These are phyloP conservation scores for Botrytis squamosa DNA, from an alignment of 2,329 filamentous ascomycete genomes.

Conservation along the genomic window DNA sequence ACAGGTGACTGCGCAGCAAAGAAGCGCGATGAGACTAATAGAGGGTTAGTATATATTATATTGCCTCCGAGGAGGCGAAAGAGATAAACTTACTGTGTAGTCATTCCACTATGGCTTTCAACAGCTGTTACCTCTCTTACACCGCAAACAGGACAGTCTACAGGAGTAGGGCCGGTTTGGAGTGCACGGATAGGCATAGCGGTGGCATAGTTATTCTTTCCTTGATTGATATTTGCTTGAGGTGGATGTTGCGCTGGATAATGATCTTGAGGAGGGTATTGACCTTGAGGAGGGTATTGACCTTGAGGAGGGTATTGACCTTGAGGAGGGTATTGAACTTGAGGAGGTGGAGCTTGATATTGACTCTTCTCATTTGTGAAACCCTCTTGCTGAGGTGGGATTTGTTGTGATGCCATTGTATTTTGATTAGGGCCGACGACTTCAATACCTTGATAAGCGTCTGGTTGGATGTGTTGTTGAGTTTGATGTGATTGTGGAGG, in stretches of 20 bases:
- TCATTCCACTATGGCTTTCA: conserved; percentile 27
- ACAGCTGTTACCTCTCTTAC: conserved; percentile 28
- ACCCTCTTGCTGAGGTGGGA: conserved; percentile 16
- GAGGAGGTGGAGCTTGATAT: neutral
- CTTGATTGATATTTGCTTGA: conserved; percentile 13
- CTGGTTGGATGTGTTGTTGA: neutral
- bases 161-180: conserved; percentile 25
- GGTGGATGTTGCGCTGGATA: conserved; percentile 3
- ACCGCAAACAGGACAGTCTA: conserved; percentile 33
- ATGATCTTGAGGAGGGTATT: conserved; percentile 1
- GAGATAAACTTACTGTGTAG: conserved; percentile 28
- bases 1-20: conserved; percentile 33
- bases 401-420: conserved; percentile 9
- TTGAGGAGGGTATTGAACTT: conserved; percentile 12
- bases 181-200: conserved; percentile 25
- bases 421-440: conserved; percentile 3
- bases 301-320: neutral
- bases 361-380: conserved; percentile 3
- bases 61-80: neutral
- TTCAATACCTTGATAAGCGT: conserved; percentile 19
- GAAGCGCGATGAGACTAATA: conserved; percentile 27
- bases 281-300: conserved; percentile 1
- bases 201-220: conserved; percentile 22
- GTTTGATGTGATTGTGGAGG: neutral
- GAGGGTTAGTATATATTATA: neutral